Evolutionary conservation across 306 rosid genomes (phyloP).

Genomic region (Cucumis melo): DNA sequence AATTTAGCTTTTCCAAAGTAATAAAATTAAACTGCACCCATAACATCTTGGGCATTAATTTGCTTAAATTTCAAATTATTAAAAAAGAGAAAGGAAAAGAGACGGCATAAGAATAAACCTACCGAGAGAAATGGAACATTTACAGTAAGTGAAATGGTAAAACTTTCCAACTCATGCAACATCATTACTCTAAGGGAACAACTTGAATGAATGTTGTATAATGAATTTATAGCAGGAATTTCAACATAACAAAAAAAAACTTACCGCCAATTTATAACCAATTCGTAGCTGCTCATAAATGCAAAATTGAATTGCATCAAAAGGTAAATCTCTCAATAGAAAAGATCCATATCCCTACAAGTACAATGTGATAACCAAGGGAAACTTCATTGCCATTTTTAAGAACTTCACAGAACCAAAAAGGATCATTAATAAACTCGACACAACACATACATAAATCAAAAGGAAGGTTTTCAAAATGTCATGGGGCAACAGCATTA

Average conservation of each 20-base stretch:
- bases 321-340: slow-evolving; percentile 77
- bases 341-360: slow-evolving; percentile 86
- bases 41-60: not conserved
- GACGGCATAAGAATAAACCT: not conserved
- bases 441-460: not conserved
- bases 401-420: not conserved
- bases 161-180: not conserved
- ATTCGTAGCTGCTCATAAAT: slow-evolving; percentile 85
- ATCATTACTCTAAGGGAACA: not conserved
- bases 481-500: not conserved
- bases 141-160: not conserved
- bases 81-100: not conserved
- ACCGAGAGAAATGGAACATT: not conserved
- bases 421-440: not conserved
- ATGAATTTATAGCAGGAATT: not conserved
- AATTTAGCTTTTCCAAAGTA: not conserved
- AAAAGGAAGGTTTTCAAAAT: not conserved
- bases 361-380: slow-evolving; percentile 23
- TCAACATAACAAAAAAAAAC: slow-evolving; percentile 13
- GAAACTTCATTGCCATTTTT: not conserved
- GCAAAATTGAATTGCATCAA: slow-evolving; percentile 95
- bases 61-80: not conserved
- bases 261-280: slow-evolving; percentile 72
- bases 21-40: not conserved
- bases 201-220: not conserved